Conservation (phyloP, 345 rosid species). For the Gynandropsis gynandra region DNA sequence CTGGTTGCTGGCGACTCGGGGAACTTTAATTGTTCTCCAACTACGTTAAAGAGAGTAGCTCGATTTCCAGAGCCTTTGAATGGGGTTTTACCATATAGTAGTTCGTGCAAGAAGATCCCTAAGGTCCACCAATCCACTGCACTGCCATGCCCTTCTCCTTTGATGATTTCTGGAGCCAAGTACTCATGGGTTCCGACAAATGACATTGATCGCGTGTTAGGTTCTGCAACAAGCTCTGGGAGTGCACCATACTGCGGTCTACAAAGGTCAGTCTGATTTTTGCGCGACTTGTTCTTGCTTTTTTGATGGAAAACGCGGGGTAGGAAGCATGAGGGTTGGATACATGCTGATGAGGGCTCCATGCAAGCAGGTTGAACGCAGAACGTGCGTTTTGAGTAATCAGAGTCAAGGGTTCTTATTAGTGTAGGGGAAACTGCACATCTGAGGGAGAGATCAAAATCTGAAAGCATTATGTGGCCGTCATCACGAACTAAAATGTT, state of each 20-base stretch:
- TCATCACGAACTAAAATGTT: conserved; percentile 82
- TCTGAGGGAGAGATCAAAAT: conserved; percentile 71
- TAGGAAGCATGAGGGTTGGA: conserved; percentile 65
- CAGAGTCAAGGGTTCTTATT: conserved; percentile 39
- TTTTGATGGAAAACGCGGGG: conserved; percentile 67
- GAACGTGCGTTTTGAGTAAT: conserved; percentile 52
- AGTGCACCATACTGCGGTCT: conserved; percentile 37
- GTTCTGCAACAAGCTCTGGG: conserved; percentile 79
- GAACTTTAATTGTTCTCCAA: conserved; percentile 68
- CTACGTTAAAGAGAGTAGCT: conserved; percentile 68
- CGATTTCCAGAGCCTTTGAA: conserved; percentile 79
- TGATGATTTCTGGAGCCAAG: conserved; percentile 67
- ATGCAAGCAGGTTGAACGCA: conserved; percentile 74
- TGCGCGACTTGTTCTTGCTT: conserved; percentile 51
- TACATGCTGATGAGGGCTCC: conserved; percentile 61
- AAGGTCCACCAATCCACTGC: conserved; percentile 93
- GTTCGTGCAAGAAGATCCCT: conserved; percentile 70
- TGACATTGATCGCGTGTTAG: conserved; percentile 80
- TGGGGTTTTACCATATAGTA: conserved; percentile 67
- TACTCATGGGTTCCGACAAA: conserved; percentile 85
- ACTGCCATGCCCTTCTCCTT: conserved; percentile 84
- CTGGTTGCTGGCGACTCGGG: conserved; percentile 64
- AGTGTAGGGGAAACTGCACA: conserved; percentile 71
- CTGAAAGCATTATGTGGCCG: conserved; percentile 85
- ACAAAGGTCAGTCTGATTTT: conserved; percentile 7